Conservation (phyloP, 139 green algal species). For the Chlamydomonas eustigma region DNA sequence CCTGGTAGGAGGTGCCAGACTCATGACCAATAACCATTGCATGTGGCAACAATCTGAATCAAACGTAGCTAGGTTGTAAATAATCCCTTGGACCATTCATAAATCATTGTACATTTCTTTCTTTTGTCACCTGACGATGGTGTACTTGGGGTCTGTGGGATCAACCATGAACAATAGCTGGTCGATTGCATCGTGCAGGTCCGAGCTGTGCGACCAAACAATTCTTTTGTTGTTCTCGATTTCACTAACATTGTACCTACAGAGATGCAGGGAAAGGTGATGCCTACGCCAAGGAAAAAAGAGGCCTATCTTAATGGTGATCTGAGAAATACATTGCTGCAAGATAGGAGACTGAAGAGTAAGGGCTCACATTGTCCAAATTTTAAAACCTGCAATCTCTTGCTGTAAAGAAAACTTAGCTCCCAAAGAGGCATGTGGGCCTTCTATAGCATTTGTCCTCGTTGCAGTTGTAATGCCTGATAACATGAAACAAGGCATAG, state of each 20-base stretch:
- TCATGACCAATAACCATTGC: no score
- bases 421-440: neutral
- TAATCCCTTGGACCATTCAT: no score
- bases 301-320: no score
- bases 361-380: neutral
- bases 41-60: no score
- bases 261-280: neutral
- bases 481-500: neutral
- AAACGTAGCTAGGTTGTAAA: no score
- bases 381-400: neutral
- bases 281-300: no score
- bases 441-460: neutral
- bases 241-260: conserved; percentile 6
- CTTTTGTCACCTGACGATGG: no score
- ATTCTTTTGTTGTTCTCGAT: conserved; percentile 12
- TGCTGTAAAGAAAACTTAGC: neutral
- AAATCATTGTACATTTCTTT: no score
- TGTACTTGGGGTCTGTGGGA: conserved; percentile 19
- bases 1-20: no score
- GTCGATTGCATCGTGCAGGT: conserved; percentile 17
- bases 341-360: no score
- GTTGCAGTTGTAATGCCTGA: neutral
- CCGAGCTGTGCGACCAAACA: neutral
- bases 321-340: no score
- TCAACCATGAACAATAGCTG: conserved; percentile 29